A percentile compares a stretch with the other conserved stretches of the same genome.
These are phyloP conservation scores for Porosira glacialis DNA, from an alignment of 352 stramenopile genomes.

Conservation along the genomic window DNA sequence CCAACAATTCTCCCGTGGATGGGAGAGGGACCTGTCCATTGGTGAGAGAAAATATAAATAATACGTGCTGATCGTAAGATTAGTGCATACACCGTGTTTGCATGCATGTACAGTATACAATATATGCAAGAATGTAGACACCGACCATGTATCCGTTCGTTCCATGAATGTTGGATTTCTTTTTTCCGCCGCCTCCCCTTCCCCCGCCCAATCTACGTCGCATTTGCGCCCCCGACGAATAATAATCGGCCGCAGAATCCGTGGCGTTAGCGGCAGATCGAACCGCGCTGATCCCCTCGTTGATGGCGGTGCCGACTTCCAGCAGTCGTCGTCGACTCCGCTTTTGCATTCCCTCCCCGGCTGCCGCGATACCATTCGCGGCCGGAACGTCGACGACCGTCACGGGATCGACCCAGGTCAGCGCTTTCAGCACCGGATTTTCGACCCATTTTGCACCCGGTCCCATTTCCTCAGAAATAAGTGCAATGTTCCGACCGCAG, in stretches of 20 bases:
- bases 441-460: conserved; percentile 16
- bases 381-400: conserved; percentile 53
- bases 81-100: no score
- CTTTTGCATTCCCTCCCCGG: no score
- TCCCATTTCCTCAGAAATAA: conserved; percentile 57
- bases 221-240: conserved; percentile 31
- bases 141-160: conserved; percentile 79
- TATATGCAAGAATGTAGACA: no score
- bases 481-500: conserved; percentile 77
- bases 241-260: conserved; percentile 5
- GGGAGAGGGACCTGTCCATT: no score
- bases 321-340: conserved; percentile 3
- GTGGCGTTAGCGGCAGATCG: no score
- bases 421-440: conserved; percentile 45
- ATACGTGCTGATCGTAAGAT: no score
- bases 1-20: conserved; percentile 56
- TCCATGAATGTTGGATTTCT: conserved; percentile 73
- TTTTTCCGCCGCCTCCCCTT: no score
- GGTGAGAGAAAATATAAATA: no score
- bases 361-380: conserved; percentile 14
- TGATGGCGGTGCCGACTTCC: background rate
- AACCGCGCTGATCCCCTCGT: background rate
- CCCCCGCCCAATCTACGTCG: no score
- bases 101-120: no score
- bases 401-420: conserved; percentile 79